Evolutionary conservation across 2,329 filamentous ascomycete species (phyloP), one percentile per base, ranked within the genome.

Genomic region (Aspergillus awamori): DNA sequence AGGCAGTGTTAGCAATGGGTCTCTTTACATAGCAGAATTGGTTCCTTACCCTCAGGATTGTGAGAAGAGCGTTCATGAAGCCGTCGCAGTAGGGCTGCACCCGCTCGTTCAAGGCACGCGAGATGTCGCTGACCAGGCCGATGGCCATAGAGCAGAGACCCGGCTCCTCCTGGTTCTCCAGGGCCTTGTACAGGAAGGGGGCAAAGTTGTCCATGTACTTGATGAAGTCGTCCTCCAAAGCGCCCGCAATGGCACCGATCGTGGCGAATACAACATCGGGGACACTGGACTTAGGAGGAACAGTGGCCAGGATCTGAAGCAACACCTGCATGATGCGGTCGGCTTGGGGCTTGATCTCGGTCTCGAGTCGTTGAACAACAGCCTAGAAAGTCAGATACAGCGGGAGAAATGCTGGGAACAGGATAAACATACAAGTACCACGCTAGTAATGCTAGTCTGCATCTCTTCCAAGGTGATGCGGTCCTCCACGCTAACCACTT

Each of bases 141-240:
- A 99, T 97, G 70, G 95, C 94, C 89, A 98, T 96, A 49, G 94
- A 90, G 84, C 95, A 98, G 64, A 98, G 86, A 77, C 88, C 90
- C 38, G 93, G 91, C 81, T 97, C 95, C 67, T 99, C 94, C 75
- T 97, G 93, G 83, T 98, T 98, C 72, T 89, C 90, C 30, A 99
- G 87, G 28, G 95, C 95, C 69, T 92, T 96, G 84, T 95, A 95
- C 53, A 99, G 83, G 86, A 92, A 97, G 8, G 93, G 93, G 48
- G 88, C 84, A 79, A 99, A 99, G 2, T 92, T 87, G 45, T 97
- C 92, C 94, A 99, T 98, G 83, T 99, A 99, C 82, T 96, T 95
- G 76, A 89, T 82, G 77, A 99, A 99, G 68, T 94, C 92, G 58
- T 93, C 92, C 74, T 97, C 93, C 72, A 98, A 85, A 41, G 93